Evolutionary conservation across 164 flowering plant species (phyloP).

Genomic region (Taxillus chinensis): DNA sequence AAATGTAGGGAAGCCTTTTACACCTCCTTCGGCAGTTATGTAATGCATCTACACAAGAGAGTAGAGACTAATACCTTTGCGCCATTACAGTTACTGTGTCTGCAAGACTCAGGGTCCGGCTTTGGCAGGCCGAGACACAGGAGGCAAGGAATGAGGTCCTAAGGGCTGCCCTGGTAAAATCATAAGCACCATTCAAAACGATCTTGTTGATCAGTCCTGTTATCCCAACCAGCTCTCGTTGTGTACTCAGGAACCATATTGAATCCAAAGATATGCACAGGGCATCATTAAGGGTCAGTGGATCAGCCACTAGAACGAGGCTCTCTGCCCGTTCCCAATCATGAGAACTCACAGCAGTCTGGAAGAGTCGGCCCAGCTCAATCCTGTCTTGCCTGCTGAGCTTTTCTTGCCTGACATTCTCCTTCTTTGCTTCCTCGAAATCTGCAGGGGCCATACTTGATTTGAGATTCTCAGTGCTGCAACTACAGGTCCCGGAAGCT

Average conservation of each 20-base stretch:
- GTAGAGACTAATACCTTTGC: slow-evolving; percentile 42
- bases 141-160: slow-evolving; percentile 96
- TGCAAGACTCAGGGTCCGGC: slow-evolving; percentile 75
- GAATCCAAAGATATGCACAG: slow-evolving; percentile 85
- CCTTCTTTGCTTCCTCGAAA: slow-evolving; percentile 36
- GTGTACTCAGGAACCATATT: slow-evolving; percentile 73
- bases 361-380: slow-evolving; percentile 72
- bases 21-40: not conserved
- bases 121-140: slow-evolving; percentile 92
- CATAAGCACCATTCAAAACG: slow-evolving; percentile 71
- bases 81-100: slow-evolving; percentile 92
- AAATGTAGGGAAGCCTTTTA: no score
- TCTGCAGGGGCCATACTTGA: slow-evolving; percentile 34
- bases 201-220: slow-evolving; percentile 69
- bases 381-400: slow-evolving; percentile 71
- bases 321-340: slow-evolving; percentile 86
- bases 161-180: slow-evolving; percentile 88
- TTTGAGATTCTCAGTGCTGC: slow-evolving; percentile 47
- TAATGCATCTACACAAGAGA: not conserved
- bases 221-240: slow-evolving; percentile 56
- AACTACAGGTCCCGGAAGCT: slow-evolving; percentile 27
- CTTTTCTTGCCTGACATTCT: slow-evolving; percentile 35
- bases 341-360: slow-evolving; percentile 75
- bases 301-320: slow-evolving; percentile 65
- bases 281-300: slow-evolving; percentile 78